Evolutionary conservation across 225 moss, liverwort and hornwort genomes (phyloP).

Genomic region (Pleurozium schreberi): DNA sequence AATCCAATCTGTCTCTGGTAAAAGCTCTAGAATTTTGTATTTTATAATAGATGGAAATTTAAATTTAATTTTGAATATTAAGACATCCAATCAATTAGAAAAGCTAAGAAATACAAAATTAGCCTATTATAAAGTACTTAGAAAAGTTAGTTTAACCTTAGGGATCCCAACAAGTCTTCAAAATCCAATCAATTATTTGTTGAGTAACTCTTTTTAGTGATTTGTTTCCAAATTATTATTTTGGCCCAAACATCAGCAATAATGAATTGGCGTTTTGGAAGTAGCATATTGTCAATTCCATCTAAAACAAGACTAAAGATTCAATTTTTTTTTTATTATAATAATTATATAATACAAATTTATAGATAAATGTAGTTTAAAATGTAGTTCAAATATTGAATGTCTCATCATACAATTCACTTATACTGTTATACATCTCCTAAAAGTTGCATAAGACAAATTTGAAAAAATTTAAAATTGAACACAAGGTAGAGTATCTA

Average conservation of each 20-base stretch:
- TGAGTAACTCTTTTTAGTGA: not conserved
- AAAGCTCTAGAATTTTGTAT: not conserved
- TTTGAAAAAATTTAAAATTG: not conserved
- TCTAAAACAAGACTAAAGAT: not conserved
- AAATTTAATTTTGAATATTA: not conserved
- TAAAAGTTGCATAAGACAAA: not conserved
- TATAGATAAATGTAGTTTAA: not conserved
- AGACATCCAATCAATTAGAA: not conserved
- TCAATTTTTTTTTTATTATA: too few species aligned
- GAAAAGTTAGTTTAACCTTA: not conserved
- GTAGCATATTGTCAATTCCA: not conserved
- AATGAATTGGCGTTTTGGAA: not conserved
- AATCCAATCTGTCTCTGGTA: accelerated
- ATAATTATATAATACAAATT: not conserved
- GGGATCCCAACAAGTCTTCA: not conserved
- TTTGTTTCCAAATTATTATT: not conserved
- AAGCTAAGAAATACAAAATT: not conserved
- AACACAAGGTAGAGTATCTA: not conserved
- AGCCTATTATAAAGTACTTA: not conserved
- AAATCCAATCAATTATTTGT: not conserved
- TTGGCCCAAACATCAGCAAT: not conserved
- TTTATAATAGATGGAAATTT: not conserved
- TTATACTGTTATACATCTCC: not conserved
- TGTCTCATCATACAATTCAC: not conserved
- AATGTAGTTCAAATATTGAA: not conserved